These are phyloP conservation scores for Taiozyma onychis DNA, from an alignment of 1,139 yeast genomes.

Conservation along the genomic window DNA sequence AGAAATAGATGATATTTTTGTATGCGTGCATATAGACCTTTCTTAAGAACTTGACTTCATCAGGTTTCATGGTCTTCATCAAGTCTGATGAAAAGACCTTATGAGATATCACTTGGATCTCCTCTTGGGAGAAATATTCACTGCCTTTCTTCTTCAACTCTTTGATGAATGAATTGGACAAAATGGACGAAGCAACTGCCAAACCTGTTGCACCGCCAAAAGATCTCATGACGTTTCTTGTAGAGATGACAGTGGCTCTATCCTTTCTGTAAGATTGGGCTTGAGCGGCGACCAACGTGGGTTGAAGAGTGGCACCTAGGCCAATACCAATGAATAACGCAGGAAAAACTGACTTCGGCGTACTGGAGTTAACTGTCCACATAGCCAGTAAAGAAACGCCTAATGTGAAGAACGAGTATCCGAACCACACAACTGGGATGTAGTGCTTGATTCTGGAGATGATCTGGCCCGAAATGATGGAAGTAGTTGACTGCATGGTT, in stretches of 20 bases:
- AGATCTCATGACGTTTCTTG: constrained; percentile 46
- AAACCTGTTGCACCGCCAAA: constrained; percentile 53
- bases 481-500: constrained; percentile 34
- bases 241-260: constrained; percentile 50
- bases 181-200: constrained; percentile 36
- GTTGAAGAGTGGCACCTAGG: constrained; percentile 48
- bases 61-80: constrained; percentile 7
- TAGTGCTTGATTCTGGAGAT: constrained; percentile 40
- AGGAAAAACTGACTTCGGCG: constrained; percentile 33
- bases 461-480: constrained; percentile 39
- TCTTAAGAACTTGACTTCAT: constrained; percentile 14
- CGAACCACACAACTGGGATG: constrained; percentile 35
- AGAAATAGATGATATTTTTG: constrained; percentile 1
- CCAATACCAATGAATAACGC: constrained; percentile 44
- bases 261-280: constrained; percentile 47
- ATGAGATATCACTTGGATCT: constrained; percentile 1
- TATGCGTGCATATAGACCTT: constrained; percentile 2
- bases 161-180: constrained; percentile 17
- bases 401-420: constrained; percentile 40
- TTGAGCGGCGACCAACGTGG: constrained; percentile 50
- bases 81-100: constrained; percentile 1
- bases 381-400: constrained; percentile 22
- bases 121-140: constrained; percentile 11
- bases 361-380: constrained; percentile 29
- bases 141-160: background rate